Percentiles rank a stretch among this genome's conserved stretches.
phyloP scores from a whole-genome alignment of 169 alveolate genomes.

The Pseudocohnilembus persalinus region DNA sequence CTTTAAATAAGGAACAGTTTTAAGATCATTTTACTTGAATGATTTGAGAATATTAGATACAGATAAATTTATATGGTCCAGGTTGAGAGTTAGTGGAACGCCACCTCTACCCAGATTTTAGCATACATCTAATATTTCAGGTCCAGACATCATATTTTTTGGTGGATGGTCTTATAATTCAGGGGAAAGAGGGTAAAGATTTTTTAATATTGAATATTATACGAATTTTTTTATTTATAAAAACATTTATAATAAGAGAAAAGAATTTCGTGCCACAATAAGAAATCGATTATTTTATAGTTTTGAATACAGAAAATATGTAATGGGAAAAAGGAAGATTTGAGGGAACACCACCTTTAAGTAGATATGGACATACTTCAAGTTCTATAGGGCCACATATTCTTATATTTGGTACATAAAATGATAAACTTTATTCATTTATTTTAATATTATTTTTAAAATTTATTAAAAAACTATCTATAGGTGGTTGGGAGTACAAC shows the following conservation, averaged over 20 bases:
- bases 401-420: conserved; percentile 64
- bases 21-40: conserved; percentile 80
- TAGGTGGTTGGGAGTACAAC: conserved; percentile 88
- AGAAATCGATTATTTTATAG: conserved; percentile 77
- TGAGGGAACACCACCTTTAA: conserved; percentile 84
- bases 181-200: conserved; percentile 75
- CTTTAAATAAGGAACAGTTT: conserved; percentile 72
- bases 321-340: conserved; percentile 79
- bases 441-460: background rate
- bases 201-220: conserved; percentile 36
- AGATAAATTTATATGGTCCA: conserved; percentile 80
- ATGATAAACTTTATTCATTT: too few species aligned
- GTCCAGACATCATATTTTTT: conserved; percentile 80
- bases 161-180: conserved; percentile 87
- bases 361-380: conserved; percentile 86
- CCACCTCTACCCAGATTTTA: conserved; percentile 87
- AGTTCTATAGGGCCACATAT: conserved; percentile 88
- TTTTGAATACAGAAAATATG: conserved; percentile 82
- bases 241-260: conserved; percentile 26
- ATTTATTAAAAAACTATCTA: background rate
- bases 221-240: too few species aligned
- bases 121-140: conserved; percentile 84
- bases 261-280: conserved; percentile 53
- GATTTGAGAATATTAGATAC: conserved; percentile 86
- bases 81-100: conserved; percentile 83